Evolutionary conservation across 2,329 filamentous ascomycete species (phyloP), one percentile per base, ranked within the genome.

Genomic region (Diaporthe longicolla): DNA sequence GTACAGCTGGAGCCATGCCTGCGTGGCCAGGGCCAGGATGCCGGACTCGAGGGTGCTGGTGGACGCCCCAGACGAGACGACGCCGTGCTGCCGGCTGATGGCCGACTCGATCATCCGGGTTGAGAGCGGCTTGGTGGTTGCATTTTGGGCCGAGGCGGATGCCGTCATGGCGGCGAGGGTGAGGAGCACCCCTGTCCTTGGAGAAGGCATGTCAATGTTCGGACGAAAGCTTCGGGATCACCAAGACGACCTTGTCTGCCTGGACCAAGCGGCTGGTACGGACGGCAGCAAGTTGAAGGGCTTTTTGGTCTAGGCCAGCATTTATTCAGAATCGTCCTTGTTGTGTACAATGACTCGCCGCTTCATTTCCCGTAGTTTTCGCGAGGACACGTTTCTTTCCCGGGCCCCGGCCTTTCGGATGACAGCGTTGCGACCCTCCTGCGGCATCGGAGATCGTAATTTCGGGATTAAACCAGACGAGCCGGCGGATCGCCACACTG

Each of bases 21-120:
- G 65, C 17, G 74, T 74, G 37, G 74, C 21, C 10, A 76, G 70
- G 35, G 70, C 55, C 32, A 70, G 57, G 37, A 73, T 45, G 65
- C 70, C 73, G 3, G 74, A 74, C 72, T 76, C 74, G 29, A 76
- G 68, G 8, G 73, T 72, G 37, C 69, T 70, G 26, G 72, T 76
- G n/a, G 32, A 11, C n/a, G 58, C 54, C 17, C 74, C 74, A 21
- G 70, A 73, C 2, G 74, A 71, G 40, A 75, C 71, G 45, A 75
- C 26, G 21, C 74, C 74, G 26, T 75, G 74, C 50, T 61, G 65
- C 35, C 74, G 71, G 15, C 29, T 26, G 71, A 75, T 75, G 71
- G 73, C 70, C 71, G 70, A 73, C 19, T 32, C 19, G 45, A 75
- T 69, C 74, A 75, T 75, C 24, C 66, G 71, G 29, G 74, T 75